A percentile compares a stretch with the other conserved stretches of the same genome.
Evolutionary conservation across 352 stramenopile species (phyloP).

Genomic region (Elongisporangium anandrum): DNA sequence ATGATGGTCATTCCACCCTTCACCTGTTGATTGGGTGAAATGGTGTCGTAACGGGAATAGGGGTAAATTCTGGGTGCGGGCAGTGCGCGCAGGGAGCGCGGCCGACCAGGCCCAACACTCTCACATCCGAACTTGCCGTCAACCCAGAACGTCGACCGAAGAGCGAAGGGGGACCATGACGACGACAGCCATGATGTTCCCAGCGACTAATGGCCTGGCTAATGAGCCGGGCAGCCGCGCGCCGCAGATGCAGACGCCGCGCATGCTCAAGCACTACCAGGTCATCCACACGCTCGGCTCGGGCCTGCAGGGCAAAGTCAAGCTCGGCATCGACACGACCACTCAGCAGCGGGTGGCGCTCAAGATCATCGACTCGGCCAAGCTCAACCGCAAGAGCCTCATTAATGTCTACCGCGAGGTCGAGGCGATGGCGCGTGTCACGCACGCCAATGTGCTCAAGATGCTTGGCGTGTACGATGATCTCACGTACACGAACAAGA

Average conservation of each 20-base stretch:
- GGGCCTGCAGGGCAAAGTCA: slow-evolving; percentile 84
- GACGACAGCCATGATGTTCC: not conserved
- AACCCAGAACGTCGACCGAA: not conserved
- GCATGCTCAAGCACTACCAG: slow-evolving; percentile 72
- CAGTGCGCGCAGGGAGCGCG: not conserved
- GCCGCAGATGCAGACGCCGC: slow-evolving; percentile 15
- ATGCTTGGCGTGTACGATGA: slow-evolving; percentile 76
- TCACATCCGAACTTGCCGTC: not conserved
- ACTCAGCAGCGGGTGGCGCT: slow-evolving; percentile 84
- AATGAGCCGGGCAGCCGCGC: not conserved
- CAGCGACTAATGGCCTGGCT: not conserved
- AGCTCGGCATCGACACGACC: slow-evolving; percentile 77
- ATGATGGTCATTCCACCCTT: slow-evolving; percentile 14
- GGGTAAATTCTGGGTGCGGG: not conserved
- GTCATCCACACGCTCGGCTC: slow-evolving; percentile 80
- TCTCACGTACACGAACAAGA: slow-evolving; percentile 71
- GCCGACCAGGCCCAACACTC: not conserved
- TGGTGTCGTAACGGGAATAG: too few relatives aligned
- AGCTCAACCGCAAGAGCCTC: slow-evolving; percentile 76
- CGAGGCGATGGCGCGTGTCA: slow-evolving; percentile 84
- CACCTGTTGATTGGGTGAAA: slow-evolving; percentile 4
- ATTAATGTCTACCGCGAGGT: slow-evolving; percentile 88
- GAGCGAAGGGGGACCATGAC: not conserved
- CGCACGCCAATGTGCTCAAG: slow-evolving; percentile 77
- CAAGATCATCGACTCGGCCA: slow-evolving; percentile 87